Percentiles rank a stretch among this genome's conserved stretches.
Evolutionary conservation across 306 rosid genomes (phyloP).

Genomic region (Carpinus fangiana): DNA sequence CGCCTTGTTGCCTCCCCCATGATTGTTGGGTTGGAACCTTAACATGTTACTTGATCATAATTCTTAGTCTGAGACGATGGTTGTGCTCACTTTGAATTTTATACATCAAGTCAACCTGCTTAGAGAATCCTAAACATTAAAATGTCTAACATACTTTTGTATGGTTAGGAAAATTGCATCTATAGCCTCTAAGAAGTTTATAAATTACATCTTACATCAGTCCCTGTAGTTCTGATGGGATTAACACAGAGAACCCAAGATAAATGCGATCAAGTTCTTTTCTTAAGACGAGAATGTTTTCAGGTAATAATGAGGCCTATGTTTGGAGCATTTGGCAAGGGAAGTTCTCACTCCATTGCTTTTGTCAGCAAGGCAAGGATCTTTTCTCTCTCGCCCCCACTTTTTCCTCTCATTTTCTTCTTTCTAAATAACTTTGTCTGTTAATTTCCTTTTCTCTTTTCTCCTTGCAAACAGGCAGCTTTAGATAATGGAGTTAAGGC

Average conservation of each 20-base stretch:
- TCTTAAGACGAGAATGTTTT: slow-evolving; percentile 6
- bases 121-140: background rate
- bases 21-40: background rate
- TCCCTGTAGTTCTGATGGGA: background rate
- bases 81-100: background rate
- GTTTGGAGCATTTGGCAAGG: slow-evolving; percentile 88
- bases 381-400: slow-evolving; percentile 24
- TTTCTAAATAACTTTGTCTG: background rate
- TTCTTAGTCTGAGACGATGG: background rate
- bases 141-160: background rate
- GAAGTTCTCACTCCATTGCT: slow-evolving; percentile 70
- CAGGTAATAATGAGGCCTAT: slow-evolving; percentile 91
- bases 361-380: slow-evolving; percentile 87
- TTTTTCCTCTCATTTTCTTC: slow-evolving; percentile 2
- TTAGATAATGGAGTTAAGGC: slow-evolving; percentile 49
- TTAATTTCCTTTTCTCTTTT: background rate
- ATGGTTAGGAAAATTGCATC: background rate
- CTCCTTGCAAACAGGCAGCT: slow-evolving; percentile 57
- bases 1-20: too few relatives aligned
- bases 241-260: slow-evolving; percentile 5
- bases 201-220: background rate
- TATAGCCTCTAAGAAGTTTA: background rate
- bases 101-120: background rate
- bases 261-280: background rate
- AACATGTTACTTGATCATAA: background rate